phyloP scores from a whole-genome alignment of 176 grass and related monocot genomes.

The Bonia amplexicaulis region DNA sequence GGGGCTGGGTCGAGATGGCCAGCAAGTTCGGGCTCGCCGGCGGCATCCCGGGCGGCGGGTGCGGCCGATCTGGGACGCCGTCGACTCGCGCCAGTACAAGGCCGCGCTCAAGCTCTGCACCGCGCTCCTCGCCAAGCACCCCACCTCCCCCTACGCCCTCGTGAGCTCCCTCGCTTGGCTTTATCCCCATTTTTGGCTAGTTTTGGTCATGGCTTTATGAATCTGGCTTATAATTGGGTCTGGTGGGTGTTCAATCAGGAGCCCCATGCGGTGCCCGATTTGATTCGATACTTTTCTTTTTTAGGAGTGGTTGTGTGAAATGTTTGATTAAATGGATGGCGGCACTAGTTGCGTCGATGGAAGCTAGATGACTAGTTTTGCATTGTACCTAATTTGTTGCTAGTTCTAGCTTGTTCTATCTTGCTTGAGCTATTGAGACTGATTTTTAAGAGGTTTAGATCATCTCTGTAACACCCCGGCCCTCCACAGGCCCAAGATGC shows the following conservation, averaged over 20 bases:
- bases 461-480: background rate
- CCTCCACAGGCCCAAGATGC: too few relatives aligned
- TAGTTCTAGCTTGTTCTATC: background rate
- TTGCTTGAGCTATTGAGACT: background rate
- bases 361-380: background rate
- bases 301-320: background rate
- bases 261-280: background rate
- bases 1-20: conserved; percentile 41
- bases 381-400: background rate
- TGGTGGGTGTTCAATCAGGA: background rate
- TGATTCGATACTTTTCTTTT: background rate
- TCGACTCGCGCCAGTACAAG: conserved; percentile 95
- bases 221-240: conserved; percentile 17
- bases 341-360: background rate
- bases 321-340: conserved; percentile 6
- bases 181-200: background rate
- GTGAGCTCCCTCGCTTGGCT: conserved; percentile 38
- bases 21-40: conserved; percentile 84
- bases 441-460: background rate
- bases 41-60: conserved; percentile 84
- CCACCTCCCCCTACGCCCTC: conserved; percentile 81
- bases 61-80: conserved; percentile 92
- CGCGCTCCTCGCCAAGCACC: conserved; percentile 65
- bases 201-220: background rate
- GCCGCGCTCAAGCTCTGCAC: conserved; percentile 69